Base-by-base conservation (phyloP, 2,329 filamentous ascomycete genomes). In the Alternaria solani region DNA sequence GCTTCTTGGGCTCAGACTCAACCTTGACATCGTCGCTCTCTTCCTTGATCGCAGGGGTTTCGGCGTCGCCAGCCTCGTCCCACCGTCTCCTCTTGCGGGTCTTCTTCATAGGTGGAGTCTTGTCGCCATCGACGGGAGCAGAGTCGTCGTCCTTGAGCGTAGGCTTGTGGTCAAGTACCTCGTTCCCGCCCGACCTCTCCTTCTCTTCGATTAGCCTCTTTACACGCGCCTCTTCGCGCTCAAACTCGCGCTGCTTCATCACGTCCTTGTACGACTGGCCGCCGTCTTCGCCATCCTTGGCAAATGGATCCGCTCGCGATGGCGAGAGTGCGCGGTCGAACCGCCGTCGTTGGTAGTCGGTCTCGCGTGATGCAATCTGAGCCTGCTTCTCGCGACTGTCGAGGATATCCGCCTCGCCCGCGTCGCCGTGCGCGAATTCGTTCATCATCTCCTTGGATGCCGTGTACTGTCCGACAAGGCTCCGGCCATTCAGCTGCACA, bases 301-400 rank as follows among this genome's bases (percentile, higher is more conserved):
- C 91, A 74, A 96, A 96, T 30, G 93, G 90, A 76, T 97, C 93
- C 63, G 89, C 92, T 73, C 93, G 89, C 8, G 92, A 93, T 5
- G 94, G 93, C 23, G 93, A 95, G 64, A 98, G 84, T 46, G 79
- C 74, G 63, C 95, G 93, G 77, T 97, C 90, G 79, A 96, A 96
- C 61, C 94, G 89, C 67, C 94, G 92, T 81, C 96, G 97, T 81
- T 99, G 96, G 78, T 99, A 99, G 75, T 98, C 94, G 65, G 93
- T 96, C 83, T 98, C 94, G 73, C 95, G 91, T 76, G 96, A 94
- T 62, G 90, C 85, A 75, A 99, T 98, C 71, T 94, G 90, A 59
- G 91, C 93, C 78, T 93, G 92, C 81, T 94, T 92, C 83, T 98
- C 95, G 69, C 90, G 88, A 44, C 91, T 91, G 51, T 93, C 86